Evolutionary conservation across 2,329 filamentous ascomycete genomes (phyloP), one percentile per base, ranked within the genome.

Genomic region (Calonectria leucothoes): DNA sequence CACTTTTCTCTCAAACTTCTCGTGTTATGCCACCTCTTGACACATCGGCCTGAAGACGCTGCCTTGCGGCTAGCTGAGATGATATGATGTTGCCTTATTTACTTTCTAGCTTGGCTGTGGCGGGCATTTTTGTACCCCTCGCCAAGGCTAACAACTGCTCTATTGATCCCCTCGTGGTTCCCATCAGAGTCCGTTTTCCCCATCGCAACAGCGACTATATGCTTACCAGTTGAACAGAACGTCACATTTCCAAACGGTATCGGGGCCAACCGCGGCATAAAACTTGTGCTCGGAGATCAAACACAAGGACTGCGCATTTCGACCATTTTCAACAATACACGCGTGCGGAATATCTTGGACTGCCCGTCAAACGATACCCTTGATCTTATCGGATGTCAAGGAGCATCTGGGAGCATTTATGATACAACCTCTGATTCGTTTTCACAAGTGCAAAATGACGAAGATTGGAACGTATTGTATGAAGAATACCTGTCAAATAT

Each of bases 201-300:
- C 17, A 25, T 17, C 33, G 37, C 33, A 23, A 10, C n/a, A 11
- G 20, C 15, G 52, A 57, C 23, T 6, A 29, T 48, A 20, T 55
- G 29, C 55, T 72, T 29, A 67, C 35, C 2, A 17, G 15, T 31
- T 17, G 3, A 12, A 27, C 27, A 72, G 70, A 72, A 72, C 33
- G 65, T 72, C 37, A 72, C 70, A 10, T 72, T 72, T 63, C 70
- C 70, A 12, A 72, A 72, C 17, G 70, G 70, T 45, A 72, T 72
- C n/a, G 70, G 70, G 17, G 70, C 70, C 35, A 72, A 72, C 65
- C 64, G 70, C 37, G 70, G 70, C n/a, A 35, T 72, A 45, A 72
- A 68, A 65, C 64, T 72, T 23, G 42, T 68, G 6, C 57, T 72
- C 3, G 70, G 70, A 27, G 48, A 67, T 14, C 70, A 72, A 59